These are phyloP conservation scores for Ampelomyces quisqualis DNA, from an alignment of 2,329 filamentous ascomycete genomes.

Conservation along the genomic window DNA sequence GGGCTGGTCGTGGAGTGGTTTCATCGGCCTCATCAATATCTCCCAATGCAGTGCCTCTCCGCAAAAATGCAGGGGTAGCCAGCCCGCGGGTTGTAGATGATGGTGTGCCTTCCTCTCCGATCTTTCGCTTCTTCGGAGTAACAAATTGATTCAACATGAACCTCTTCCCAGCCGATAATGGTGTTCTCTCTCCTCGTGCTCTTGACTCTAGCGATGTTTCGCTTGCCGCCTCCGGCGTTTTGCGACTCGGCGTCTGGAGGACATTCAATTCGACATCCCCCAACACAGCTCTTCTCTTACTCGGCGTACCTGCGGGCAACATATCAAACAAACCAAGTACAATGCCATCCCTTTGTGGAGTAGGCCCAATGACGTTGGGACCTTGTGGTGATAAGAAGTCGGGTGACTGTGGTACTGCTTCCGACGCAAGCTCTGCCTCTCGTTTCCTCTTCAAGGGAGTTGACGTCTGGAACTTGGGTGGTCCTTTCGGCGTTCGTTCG, in stretches of 20 bases:
- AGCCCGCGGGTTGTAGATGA: conserved; percentile 48
- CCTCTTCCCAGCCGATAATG: conserved; percentile 59
- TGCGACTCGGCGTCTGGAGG: conserved; percentile 45
- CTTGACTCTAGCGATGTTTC: conserved; percentile 32
- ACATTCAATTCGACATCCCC: conserved; percentile 36
- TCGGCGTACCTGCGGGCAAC: conserved; percentile 55
- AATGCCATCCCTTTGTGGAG: conserved; percentile 75
- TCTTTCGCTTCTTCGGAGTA: conserved; percentile 56
- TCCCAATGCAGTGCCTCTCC: conserved; percentile 54
- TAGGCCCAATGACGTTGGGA: conserved; percentile 63
- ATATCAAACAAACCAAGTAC: conserved; percentile 77
- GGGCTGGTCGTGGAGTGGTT: conserved; percentile 36
- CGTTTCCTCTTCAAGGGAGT: conserved; percentile 40
- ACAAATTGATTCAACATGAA: conserved; percentile 64
- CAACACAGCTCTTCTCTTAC: conserved; percentile 35
- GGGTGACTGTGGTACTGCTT: conserved; percentile 12
- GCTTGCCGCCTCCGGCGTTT: conserved; percentile 22
- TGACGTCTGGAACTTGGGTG: conserved; percentile 14
- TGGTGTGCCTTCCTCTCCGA: conserved; percentile 43
- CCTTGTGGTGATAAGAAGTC: conserved; percentile 35
- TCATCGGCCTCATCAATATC: conserved; percentile 58
- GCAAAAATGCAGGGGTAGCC: conserved; percentile 70
- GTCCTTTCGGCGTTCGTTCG: conserved; percentile 32
- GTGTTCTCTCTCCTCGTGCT: conserved; percentile 47
- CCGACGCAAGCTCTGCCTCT: conserved; percentile 18